A percentile compares a stretch with the other conserved stretches of the same genome.
Conservation (phyloP, 2,329 filamentous ascomycete genomes). For the Apiospora arundinis region DNA sequence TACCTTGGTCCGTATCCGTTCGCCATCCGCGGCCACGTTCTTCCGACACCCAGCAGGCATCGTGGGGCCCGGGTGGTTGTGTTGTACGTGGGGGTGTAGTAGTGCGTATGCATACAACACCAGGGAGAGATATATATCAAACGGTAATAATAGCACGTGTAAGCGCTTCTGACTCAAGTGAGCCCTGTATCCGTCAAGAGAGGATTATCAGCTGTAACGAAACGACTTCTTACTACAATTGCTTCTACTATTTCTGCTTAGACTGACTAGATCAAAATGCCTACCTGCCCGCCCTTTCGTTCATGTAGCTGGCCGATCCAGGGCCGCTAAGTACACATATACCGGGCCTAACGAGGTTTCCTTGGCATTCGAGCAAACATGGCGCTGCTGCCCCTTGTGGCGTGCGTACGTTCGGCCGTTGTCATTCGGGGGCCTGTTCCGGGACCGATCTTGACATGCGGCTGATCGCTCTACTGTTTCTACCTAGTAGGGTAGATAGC, state of each 20-base stretch:
- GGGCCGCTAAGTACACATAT: not conserved
- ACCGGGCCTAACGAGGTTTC: not conserved
- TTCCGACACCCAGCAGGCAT: not conserved
- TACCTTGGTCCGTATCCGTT: not conserved
- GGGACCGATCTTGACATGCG: not conserved
- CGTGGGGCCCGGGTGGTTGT: not conserved
- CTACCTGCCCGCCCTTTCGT: not conserved
- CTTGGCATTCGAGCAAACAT: not conserved
- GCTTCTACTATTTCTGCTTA: not conserved
- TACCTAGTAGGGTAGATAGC: not conserved
- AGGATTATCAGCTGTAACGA: not conserved
- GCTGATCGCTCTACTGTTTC: not conserved
- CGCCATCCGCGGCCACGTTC: not conserved
- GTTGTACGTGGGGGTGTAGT: not conserved
- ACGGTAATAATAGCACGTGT: not conserved
- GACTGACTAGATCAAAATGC: not conserved
- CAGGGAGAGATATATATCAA: too few relatives aligned
- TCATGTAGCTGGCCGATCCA: not conserved
- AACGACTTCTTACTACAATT: not conserved
- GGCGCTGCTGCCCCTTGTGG: not conserved
- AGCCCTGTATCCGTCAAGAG: not conserved
- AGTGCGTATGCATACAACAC: not conserved
- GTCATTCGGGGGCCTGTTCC: not conserved
- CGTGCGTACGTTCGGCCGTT: not conserved
- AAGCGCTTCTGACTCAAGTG: not conserved